These are phyloP conservation scores for Melaleuca quinquenervia DNA, from an alignment of 345 rosid genomes.

Conservation along the genomic window DNA sequence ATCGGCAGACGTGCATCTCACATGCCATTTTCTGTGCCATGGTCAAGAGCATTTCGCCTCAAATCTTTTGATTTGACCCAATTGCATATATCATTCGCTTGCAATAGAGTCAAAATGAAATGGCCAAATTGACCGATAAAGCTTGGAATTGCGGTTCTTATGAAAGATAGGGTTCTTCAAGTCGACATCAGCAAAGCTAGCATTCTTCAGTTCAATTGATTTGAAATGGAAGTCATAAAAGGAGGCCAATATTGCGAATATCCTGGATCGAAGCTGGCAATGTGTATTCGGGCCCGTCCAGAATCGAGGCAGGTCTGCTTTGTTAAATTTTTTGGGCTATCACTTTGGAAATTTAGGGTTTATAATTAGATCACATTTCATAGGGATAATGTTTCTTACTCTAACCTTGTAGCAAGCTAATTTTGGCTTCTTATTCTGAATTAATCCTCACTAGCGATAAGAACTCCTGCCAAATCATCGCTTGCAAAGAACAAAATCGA, in stretches of 20 bases:
- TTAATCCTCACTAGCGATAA: not conserved
- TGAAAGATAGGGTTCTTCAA: not conserved
- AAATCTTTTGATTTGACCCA: not conserved
- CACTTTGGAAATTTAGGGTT: not conserved
- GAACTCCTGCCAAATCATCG: not conserved
- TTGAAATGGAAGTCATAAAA: not conserved
- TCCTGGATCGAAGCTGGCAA: not conserved
- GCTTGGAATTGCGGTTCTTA: not conserved
- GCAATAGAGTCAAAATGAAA: not conserved
- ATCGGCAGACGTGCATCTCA: no score
- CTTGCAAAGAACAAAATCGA: not conserved
- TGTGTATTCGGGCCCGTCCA: not conserved
- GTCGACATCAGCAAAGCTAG: not conserved
- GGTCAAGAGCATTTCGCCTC: no score
- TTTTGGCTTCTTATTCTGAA: not conserved
- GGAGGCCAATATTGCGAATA: no score
- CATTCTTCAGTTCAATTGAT: not conserved
- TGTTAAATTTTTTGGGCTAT: not conserved
- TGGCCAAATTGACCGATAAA: not conserved
- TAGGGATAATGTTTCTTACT: not conserved
- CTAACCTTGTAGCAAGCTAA: not conserved
- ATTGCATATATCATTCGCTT: not conserved
- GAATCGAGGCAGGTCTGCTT: not conserved
- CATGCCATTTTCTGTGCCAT: no score
- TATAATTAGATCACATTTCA: not conserved